A percentile compares a stretch with the other conserved stretches of the same genome.
These are phyloP conservation scores for Naegleria gruberi DNA, from an alignment of 208 protist genomes.

Conservation along the genomic window DNA sequence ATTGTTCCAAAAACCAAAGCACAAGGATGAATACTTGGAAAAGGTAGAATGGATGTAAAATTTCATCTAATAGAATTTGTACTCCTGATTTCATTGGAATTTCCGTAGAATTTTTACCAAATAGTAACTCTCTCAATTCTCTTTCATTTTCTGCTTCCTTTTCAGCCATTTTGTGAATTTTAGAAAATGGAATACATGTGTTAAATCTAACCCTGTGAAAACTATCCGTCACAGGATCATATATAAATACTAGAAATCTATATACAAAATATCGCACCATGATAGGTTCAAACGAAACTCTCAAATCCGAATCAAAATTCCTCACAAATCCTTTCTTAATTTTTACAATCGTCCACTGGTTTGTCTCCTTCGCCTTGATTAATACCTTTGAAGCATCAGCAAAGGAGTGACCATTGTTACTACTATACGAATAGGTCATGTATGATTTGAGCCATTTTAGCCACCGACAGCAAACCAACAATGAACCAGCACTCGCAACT, in stretches of 20 bases:
- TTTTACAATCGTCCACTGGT: not conserved
- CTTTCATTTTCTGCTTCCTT: not conserved
- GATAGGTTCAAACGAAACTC: not conserved
- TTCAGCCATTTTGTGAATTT: not conserved
- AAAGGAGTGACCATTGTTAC: not conserved
- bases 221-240: not conserved
- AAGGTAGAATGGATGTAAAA: constrained; percentile 28
- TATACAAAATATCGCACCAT: not conserved
- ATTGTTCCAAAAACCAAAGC: constrained; percentile 6
- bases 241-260: not conserved
- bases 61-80: constrained; percentile 18
- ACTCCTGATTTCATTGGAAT: constrained; percentile 4
- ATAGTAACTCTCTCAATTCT: not conserved
- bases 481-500: not conserved
- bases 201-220: not conserved
- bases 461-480: not conserved
- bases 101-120: constrained; percentile 19
- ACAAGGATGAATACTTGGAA: constrained; percentile 23
- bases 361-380: not conserved
- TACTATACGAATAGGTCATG: not conserved
- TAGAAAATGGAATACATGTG: not conserved
- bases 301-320: not conserved
- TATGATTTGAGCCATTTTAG: not conserved
- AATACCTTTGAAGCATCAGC: not conserved
- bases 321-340: not conserved